phyloP scores from a whole-genome alignment of 2,329 filamentous ascomycete genomes.

The Calonectria crousiana region DNA sequence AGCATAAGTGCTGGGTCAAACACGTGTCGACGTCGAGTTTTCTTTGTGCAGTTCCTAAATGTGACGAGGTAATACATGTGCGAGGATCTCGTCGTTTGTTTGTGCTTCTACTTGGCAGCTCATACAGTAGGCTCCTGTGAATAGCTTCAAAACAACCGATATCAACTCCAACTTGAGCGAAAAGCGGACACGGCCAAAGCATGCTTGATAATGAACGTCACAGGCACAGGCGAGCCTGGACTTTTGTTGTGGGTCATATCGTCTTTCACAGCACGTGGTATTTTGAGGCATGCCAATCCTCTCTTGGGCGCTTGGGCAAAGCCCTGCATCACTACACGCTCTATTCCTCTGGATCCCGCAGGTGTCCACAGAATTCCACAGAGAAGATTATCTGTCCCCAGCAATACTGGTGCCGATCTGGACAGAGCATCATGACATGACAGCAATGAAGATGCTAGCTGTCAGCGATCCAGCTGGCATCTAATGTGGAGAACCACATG shows the following conservation, averaged over 20 bases:
- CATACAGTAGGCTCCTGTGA: not conserved
- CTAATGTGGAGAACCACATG: not conserved
- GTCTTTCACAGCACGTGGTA: not conserved
- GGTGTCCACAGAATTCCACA: not conserved
- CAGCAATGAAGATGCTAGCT: not conserved
- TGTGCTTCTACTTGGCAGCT: not conserved
- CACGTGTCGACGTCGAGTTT: not conserved
- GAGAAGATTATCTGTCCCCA: not conserved
- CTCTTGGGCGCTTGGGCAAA: not conserved
- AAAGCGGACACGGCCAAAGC: not conserved
- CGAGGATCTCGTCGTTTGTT: not conserved
- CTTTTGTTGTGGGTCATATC: not conserved
- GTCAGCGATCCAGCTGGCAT: not conserved
- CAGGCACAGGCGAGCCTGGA: not conserved
- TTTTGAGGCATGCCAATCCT: not conserved
- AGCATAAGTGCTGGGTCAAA: not conserved
- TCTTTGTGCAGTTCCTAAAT: not conserved
- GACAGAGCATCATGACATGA: not conserved
- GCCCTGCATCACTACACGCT: not conserved
- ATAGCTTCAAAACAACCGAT: not conserved
- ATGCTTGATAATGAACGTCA: not conserved
- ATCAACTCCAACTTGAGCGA: not conserved
- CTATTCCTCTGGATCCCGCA: not conserved
- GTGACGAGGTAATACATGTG: not conserved
- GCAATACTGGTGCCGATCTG: not conserved